Base-by-base conservation (phyloP, 2,329 filamentous ascomycete species). In the Grosmannia serpens region DNA sequence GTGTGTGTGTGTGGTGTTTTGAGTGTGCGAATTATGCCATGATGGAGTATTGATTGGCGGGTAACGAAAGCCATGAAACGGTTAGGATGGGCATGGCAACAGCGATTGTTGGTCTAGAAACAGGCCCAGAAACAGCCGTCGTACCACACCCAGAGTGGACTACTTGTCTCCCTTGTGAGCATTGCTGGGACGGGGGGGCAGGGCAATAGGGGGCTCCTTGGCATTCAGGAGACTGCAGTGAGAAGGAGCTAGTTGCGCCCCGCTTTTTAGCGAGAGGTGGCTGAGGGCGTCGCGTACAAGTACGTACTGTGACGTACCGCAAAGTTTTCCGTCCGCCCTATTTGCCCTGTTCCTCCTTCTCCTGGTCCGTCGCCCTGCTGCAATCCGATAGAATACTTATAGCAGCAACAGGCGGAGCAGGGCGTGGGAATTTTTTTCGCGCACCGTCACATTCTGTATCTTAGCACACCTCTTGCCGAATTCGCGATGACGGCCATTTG, bases 141-240 rank as follows among this genome's bases (percentile, higher is more conserved):
- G 33, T 35, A 11, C 33, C 35, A 38, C 35, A 17, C 35, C 17
- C 15, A 46, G 10, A 24, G 44, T 24, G 44, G 44, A 20, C 10
- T 24, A 11, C 20, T 17, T 26, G 20, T 51, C 49, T 51, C 27
- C 27, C 11, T 50, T 17, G 13, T 15, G 24, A 22, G 10, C 11
- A 38, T 38, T 38, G 13, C 33, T 17, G 35, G 35, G 35, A 22
- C 26, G n/a, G 11, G 3, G 47, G 11, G n/a, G n/a, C n/a, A n/a
- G n/a, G n/a, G n/a, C n/a, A 49, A 26, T 26, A 15, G 22, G 22
- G 46, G 22, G n/a, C 26, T 50, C 10, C 53, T 54, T 54, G 53
- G 35, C 35, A 54, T 54, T 54, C 53, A 54, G 53, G 52, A 53
- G 52, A 53, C n/a, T 52, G 29, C 50, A 53, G 31, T 35, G 24